phyloP scores from a whole-genome alignment of 345 rosid genomes.

The Salix purpurea region DNA sequence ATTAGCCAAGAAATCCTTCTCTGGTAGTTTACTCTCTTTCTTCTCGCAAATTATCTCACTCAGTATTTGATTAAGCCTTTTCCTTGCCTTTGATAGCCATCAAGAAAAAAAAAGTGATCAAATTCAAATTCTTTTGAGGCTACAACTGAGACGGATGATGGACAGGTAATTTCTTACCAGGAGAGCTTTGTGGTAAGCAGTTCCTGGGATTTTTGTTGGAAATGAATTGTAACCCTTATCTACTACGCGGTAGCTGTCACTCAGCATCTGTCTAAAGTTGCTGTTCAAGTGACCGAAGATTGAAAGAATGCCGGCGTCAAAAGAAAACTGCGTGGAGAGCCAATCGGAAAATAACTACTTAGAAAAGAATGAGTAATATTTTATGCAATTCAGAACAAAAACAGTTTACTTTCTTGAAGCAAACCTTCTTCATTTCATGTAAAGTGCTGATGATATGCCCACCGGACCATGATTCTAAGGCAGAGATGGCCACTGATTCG shows the following conservation, averaged over 20 bases:
- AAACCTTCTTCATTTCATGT: conserved; percentile 46
- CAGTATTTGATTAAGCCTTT: conserved; percentile 20
- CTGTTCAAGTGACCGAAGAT: conserved; percentile 38
- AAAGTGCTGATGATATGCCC: conserved; percentile 37
- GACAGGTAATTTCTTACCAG: conserved; percentile 2
- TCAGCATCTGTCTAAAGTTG: conserved; percentile 29
- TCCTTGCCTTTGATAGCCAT: conserved; percentile 31
- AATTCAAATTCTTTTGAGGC: not conserved
- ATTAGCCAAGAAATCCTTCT: conserved; percentile 38
- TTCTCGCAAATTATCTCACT: conserved; percentile 29
- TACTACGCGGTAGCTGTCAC: conserved; percentile 21
- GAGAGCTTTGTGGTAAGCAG: conserved; percentile 28
- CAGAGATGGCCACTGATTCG: conserved; percentile 30
- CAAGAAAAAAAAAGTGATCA: not conserved
- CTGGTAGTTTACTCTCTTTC: conserved; percentile 28
- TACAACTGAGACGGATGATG: not conserved
- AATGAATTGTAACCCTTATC: conserved; percentile 37
- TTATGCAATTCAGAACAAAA: not conserved
- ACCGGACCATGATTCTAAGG: conserved; percentile 24
- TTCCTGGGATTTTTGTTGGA: conserved; percentile 24
- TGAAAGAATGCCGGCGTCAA: conserved; percentile 41
- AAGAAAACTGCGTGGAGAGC: conserved; percentile 25
- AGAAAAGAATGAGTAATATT: not conserved
- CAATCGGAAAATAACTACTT: not conserved
- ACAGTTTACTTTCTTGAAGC: not conserved